A percentile compares a stretch with the other conserved stretches of the same genome.
phyloP scores from a whole-genome alignment of 495 filamentous ascomycete genomes.

The Parmelia sp. region DNA sequence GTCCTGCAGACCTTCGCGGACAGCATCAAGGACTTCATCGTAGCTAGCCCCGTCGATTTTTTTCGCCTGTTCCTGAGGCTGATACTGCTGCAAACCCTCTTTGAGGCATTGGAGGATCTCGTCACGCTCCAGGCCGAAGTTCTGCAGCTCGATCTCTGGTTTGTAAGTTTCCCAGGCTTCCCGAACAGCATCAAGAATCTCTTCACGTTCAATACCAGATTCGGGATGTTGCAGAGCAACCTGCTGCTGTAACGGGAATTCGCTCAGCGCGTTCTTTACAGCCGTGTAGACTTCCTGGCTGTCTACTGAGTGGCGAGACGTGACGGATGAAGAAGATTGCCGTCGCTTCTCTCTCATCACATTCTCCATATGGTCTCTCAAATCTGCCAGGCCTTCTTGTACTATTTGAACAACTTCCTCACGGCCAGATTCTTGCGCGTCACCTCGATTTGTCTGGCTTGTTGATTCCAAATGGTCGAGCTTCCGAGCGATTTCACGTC shows the following conservation, averaged over 20 bases:
- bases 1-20: constrained; percentile 74
- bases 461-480: constrained; percentile 59
- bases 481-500: constrained; percentile 74
- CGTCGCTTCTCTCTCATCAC: constrained; percentile 68
- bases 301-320: constrained; percentile 53
- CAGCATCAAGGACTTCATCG: constrained; percentile 73
- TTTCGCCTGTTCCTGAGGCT: constrained; percentile 43
- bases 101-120: constrained; percentile 79
- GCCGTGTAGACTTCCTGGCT: constrained; percentile 74
- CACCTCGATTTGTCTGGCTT: constrained; percentile 41
- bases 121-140: constrained; percentile 80
- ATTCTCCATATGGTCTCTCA: constrained; percentile 72
- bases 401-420: constrained; percentile 73
- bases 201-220: constrained; percentile 58
- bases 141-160: constrained; percentile 82
- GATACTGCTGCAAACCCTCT: constrained; percentile 74
- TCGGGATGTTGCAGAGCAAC: constrained; percentile 33
- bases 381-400: constrained; percentile 67
- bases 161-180: constrained; percentile 90
- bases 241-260: constrained; percentile 43
- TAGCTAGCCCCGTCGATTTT: constrained; percentile 54
- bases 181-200: constrained; percentile 75
- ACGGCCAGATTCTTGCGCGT: constrained; percentile 45
- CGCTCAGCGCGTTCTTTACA: constrained; percentile 68
- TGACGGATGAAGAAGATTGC: constrained; percentile 49